phyloP scores from a whole-genome alignment of 176 grass and related monocot genomes.

The Musa beccarii region DNA sequence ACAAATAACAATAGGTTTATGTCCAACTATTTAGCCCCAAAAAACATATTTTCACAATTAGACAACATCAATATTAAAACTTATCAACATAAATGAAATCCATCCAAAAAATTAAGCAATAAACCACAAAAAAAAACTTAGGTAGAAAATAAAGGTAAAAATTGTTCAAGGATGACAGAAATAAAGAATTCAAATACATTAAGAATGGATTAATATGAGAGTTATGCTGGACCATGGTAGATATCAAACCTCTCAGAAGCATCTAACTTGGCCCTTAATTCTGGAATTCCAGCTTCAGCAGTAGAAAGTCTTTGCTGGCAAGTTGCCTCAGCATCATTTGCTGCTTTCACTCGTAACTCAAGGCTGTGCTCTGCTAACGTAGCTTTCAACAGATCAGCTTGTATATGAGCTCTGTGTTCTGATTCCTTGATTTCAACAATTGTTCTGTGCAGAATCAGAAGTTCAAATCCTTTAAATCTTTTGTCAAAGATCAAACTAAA shows the following conservation, averaged over 20 bases:
- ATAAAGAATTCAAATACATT: too few species aligned
- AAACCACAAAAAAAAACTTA: neutral
- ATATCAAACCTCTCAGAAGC: constrained; percentile 71
- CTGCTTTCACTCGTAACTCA: constrained; percentile 91
- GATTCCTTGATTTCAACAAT: constrained; percentile 81
- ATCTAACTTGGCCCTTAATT: constrained; percentile 59
- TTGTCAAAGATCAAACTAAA: neutral
- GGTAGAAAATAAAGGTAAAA: neutral
- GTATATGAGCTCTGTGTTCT: constrained; percentile 58
- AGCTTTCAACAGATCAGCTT: constrained; percentile 59
- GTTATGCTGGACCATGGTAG: neutral
- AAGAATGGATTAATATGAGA: neutral
- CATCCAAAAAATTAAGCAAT: neutral
- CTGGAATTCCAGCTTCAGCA: constrained; percentile 72
- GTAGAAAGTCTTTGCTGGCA: constrained; percentile 76
- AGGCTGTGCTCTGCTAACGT: constrained; percentile 71
- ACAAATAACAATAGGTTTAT: neutral
- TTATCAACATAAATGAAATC: neutral
- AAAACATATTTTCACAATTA: neutral
- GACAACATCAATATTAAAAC: neutral
- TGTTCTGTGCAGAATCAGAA: constrained; percentile 37
- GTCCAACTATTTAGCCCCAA: neutral
- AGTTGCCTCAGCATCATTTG: constrained; percentile 92
- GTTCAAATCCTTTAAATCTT: neutral
- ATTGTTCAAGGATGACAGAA: too few species aligned